These are phyloP conservation scores for Boletus speciosus DNA, from an alignment of 768 basidiomycete genomes.

Conservation along the genomic window DNA sequence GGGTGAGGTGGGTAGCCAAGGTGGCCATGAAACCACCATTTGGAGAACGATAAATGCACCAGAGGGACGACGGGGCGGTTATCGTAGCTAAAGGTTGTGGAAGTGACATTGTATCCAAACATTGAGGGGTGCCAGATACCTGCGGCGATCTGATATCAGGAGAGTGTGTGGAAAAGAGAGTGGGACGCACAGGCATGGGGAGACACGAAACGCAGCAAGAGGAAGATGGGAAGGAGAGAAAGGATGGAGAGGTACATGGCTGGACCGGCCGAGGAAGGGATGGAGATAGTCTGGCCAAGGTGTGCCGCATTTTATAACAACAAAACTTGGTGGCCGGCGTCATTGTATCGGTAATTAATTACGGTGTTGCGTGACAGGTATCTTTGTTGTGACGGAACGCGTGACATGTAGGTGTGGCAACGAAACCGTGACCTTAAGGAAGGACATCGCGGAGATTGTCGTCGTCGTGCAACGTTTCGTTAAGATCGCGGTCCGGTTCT, in stretches of 20 bases:
- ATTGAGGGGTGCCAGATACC: conserved; percentile 58
- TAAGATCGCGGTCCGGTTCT: neutral
- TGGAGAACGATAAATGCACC: neutral
- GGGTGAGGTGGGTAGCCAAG: conserved; percentile 54
- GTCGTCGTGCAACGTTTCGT: conserved; percentile 9
- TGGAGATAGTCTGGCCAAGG: neutral
- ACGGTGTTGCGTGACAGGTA: too few species aligned
- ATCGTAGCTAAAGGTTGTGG: conserved; percentile 49
- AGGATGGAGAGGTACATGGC: neutral
- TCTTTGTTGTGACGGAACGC: too few species aligned
- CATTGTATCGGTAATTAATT: too few species aligned
- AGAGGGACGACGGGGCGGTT: conserved; percentile 56
- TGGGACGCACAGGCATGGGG: conserved; percentile 19
- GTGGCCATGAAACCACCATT: conserved; percentile 59
- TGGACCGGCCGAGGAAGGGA: conserved; percentile 17
- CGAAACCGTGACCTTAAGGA: too few species aligned
- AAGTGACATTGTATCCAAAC: conserved; percentile 68
- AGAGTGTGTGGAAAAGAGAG: too few species aligned
- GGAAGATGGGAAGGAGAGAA: neutral
- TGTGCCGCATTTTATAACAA: neutral
- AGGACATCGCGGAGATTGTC: conserved; percentile 16
- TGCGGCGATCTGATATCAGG: conserved; percentile 14
- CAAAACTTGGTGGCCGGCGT: too few species aligned
- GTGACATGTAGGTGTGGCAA: too few species aligned
- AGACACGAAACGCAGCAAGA: conserved; percentile 6